Conservation (phyloP, 2,329 filamentous ascomycete genomes). For the Fusarium subglutinans region DNA sequence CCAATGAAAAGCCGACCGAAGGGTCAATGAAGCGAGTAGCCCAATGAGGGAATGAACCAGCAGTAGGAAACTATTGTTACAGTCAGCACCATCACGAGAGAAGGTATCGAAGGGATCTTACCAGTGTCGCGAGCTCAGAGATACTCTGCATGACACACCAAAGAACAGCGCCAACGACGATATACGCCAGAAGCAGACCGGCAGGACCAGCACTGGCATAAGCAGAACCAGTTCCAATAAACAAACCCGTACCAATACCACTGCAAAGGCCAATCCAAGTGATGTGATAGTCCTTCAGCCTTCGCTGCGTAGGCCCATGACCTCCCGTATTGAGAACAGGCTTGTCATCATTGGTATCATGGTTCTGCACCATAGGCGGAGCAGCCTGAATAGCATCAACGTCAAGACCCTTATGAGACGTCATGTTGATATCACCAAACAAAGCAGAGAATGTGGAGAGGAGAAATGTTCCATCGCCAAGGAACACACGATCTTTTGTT, state of each 20-base stretch:
- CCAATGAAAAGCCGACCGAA: conserved; percentile 34
- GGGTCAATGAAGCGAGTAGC: conserved; percentile 41
- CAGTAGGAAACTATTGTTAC: conserved; percentile 28
- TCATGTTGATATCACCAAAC: neutral
- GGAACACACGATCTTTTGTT: neutral
- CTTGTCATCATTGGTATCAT: conserved; percentile 11
- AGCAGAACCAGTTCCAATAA: conserved; percentile 38
- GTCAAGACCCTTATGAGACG: neutral
- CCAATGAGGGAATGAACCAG: conserved; percentile 41
- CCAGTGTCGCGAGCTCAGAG: conserved; percentile 36
- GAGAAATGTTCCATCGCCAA: neutral
- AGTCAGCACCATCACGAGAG: neutral
- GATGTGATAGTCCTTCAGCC: conserved; percentile 37
- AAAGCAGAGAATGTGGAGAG: neutral
- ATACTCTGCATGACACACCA: conserved; percentile 43
- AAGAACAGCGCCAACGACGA: conserved; percentile 35
- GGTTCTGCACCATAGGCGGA: neutral
- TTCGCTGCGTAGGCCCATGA: conserved; percentile 34
- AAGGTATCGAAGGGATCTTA: neutral
- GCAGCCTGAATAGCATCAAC: conserved; percentile 18
- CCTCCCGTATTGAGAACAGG: conserved; percentile 38
- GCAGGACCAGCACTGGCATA: conserved; percentile 39
- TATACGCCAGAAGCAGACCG: conserved; percentile 34
- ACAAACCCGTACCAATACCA: conserved; percentile 38
- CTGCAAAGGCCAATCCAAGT: conserved; percentile 41